Base-by-base conservation (phyloP, 768 basidiomycete genomes). In the Lactarius hengduanensis region DNA sequence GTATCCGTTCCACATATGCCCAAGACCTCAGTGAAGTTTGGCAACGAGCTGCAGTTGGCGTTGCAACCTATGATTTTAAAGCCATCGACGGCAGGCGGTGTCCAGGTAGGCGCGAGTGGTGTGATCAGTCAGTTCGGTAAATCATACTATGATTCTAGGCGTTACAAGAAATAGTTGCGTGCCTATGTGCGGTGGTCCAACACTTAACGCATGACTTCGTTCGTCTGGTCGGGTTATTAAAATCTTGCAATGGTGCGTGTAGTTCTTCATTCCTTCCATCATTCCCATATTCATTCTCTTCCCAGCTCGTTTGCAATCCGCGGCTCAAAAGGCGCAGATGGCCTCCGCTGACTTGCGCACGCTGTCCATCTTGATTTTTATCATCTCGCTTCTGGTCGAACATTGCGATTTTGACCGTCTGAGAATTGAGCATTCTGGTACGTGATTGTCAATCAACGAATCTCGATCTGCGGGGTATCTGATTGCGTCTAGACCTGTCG, bases 61-160 rank as follows among this genome's bases (percentile, higher is more conserved):
- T 80, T 98, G 13, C 86, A 96, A 69, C 91, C 92, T 0, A 95
- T 98, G 95, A 89, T 99, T 50, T 82, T 92, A 71, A 94, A 92
- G 72, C 94, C 94, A 4, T 85, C 88, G 0, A 81, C 82, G 45
- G 77, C 83, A 2, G 88, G 88, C 15, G 87, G 89, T 30, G 78
- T 90, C 10, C 80, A 84, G 76, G 91, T 92, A 66, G 36, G 84
- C 73, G 57, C 73, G 58, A 11, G 16, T 30, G 2, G 59, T 70
- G 15, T 30, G 3, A 50, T 53, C 10, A 3, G n/a, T 38, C 40
- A 2, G 11, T 38, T 9, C 30, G 15, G 13, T 22, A n/a, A 28
- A 22, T 22, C 32, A 53, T 6, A n/a, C 60, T 30, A 18, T 61
- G 15, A 47, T 20, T 53, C 1, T 69, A 95, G 90, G 88, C 90